Conservation (phyloP, 257 asterid genomes). For the Solanum habrochaites region DNA sequence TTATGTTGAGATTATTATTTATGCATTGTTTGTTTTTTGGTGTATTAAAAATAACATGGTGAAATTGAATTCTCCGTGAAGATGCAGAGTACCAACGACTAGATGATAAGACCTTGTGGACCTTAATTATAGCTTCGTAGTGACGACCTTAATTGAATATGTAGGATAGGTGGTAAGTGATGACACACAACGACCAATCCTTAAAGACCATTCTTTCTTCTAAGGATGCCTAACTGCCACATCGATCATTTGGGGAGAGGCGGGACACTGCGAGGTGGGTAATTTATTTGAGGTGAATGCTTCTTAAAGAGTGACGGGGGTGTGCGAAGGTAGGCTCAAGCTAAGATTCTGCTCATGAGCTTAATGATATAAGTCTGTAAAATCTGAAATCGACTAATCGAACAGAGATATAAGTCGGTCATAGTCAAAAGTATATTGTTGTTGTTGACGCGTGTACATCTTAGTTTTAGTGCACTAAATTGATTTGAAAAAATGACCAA, state of each 20-base stretch:
- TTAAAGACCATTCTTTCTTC: neutral
- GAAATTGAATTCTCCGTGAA: neutral
- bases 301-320: too few species aligned
- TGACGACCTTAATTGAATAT: neutral
- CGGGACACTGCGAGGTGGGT: neutral
- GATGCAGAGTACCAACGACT: neutral
- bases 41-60: neutral
- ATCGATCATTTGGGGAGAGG: neutral
- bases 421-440: neutral
- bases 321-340: neutral
- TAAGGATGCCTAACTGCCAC: neutral
- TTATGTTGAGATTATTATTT: too few species aligned
- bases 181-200: neutral
- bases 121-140: neutral
- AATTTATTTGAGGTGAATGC: neutral
- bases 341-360: neutral
- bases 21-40: neutral
- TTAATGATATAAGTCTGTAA: too few species aligned
- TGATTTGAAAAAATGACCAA: neutral
- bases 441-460: neutral
- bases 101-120: neutral
- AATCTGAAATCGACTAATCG: too few species aligned
- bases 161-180: neutral
- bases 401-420: neutral
- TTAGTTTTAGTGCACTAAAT: neutral